These are phyloP conservation scores for Cardamine resedifolia DNA, from an alignment of 345 rosid species.

Conservation along the genomic window DNA sequence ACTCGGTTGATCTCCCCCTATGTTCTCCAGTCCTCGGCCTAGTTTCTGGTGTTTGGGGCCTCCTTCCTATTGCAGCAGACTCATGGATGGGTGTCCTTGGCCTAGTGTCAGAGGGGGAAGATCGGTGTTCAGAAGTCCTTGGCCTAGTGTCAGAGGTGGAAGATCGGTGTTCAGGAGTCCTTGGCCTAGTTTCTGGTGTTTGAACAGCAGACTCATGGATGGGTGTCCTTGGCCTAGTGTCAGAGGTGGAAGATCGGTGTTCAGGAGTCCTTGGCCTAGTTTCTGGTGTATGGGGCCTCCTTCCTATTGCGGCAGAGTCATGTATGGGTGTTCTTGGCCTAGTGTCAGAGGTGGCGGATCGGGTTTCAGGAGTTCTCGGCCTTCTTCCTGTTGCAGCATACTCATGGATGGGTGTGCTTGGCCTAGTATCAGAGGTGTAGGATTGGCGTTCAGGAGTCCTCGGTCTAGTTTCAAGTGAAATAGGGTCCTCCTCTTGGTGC, in stretches of 20 bases:
- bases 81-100: slow-evolving; percentile 23
- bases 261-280: slow-evolving; percentile 13
- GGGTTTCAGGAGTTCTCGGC: slow-evolving; percentile 14
- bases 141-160: not conserved
- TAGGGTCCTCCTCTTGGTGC: slow-evolving; percentile 1
- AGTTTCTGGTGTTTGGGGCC: slow-evolving; percentile 36
- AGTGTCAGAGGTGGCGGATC: not conserved
- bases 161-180: slow-evolving; percentile 12
- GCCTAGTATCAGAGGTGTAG: not conserved
- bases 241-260: not conserved
- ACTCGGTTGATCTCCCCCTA: slow-evolving; percentile 33
- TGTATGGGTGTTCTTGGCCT: slow-evolving; percentile 24
- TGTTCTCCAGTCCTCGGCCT: slow-evolving; percentile 18
- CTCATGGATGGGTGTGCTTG: slow-evolving; percentile 26
- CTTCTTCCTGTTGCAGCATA: slow-evolving; percentile 22
- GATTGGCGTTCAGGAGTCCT: slow-evolving; percentile 19
- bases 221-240: slow-evolving; percentile 19
- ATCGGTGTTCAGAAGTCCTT: not conserved
- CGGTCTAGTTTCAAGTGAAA: slow-evolving; percentile 3
- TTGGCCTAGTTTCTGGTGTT: slow-evolving; percentile 21
- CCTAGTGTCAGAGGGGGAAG: not conserved
- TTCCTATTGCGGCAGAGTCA: slow-evolving; percentile 21
- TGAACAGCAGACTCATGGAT: slow-evolving; percentile 29
- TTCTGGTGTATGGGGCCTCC: slow-evolving; percentile 34
- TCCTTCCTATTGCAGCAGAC: slow-evolving; percentile 23